Conservation (phyloP, 2,329 filamentous ascomycete species). For the Colletotrichum tamarilloi region DNA sequence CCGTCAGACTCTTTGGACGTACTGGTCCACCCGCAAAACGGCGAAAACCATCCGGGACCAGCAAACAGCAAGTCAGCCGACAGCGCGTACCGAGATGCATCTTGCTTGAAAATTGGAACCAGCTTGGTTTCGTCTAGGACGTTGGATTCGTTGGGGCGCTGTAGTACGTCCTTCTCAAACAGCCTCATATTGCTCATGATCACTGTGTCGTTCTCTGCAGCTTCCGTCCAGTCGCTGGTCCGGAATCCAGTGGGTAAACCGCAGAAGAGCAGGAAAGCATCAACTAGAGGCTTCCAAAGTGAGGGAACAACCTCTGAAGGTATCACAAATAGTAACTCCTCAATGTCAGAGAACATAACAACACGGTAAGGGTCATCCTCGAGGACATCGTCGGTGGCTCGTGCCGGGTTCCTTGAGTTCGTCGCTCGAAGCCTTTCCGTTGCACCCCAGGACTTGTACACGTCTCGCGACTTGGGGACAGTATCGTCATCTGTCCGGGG, state of each 20-base stretch:
- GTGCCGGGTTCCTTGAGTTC: conserved; percentile 71
- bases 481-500: conserved; percentile 40
- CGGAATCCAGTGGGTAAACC: conserved; percentile 65
- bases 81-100: conserved; percentile 43
- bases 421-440: conserved; percentile 63
- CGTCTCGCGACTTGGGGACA: conserved; percentile 49
- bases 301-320: conserved; percentile 49
- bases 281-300: conserved; percentile 63
- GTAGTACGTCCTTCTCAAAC: conserved; percentile 19
- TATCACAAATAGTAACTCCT: conserved; percentile 68
- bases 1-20: conserved; percentile 39
- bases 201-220: conserved; percentile 43
- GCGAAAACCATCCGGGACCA: conserved; percentile 56
- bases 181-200: conserved; percentile 4
- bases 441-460: conserved; percentile 62
- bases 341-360: conserved; percentile 82
- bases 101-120: conserved; percentile 42
- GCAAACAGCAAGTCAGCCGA: conserved; percentile 67
- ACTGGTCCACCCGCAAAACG: conserved; percentile 44
- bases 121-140: conserved; percentile 23
- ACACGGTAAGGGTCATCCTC: conserved; percentile 87
- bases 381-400: conserved; percentile 78
- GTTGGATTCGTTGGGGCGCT: conserved; percentile 23
- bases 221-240: conserved; percentile 42
- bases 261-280: conserved; percentile 78